Base-by-base conservation (phyloP, 2,329 filamentous ascomycete species). In the Fusarium vanettenii region DNA sequence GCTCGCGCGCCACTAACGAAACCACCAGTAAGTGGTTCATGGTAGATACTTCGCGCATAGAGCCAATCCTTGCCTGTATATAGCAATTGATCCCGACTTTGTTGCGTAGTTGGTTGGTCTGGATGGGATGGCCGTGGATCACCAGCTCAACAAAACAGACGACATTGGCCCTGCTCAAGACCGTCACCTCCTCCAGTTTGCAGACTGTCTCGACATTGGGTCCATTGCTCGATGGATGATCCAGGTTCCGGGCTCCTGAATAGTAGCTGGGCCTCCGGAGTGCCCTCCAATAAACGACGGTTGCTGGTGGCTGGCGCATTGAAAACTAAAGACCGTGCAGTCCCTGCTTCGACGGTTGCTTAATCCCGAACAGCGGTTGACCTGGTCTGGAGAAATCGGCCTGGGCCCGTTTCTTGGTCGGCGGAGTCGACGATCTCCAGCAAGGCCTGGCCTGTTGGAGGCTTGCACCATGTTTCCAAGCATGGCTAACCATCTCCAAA, bases 291-390 rank as follows among this genome's bases (percentile, higher is more conserved):
- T 48, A 55, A 55, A 33, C 35, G 55, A 55, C 37, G 62, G 55
- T 37, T 57, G 37, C 60, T 52, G 45, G 61, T 63, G 63, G 60
- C 63, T 67, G 66, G 66, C 63, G 74, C 76, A 69, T 78, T 75
- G 61, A 67, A 73, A 67, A 75, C 66, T 57, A 56, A 69, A 64
- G 72, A 66, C 74, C 69, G 70, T 78, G 76, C 76, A 70, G 59
- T 59, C 71, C 70, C 64, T 71, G 63, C 48, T 56, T 65, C 33
- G 45, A 64, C 50, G 59, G 50, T 61, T 63, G 39, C 45, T 62
- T 63, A 65, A 66, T 60, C 63, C 74, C 66, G 66, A 67, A 45
- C 64, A 60, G 57, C 57, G 62, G 20, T 64, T 48, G 50, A 31
- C 65, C 57, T 67, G 63, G 52, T 65, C 61, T 59, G 56, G 59